Evolutionary conservation across 2,329 filamentous ascomycete genomes (phyloP).

Genomic region (Stagonosporopsis chrysanthemi): DNA sequence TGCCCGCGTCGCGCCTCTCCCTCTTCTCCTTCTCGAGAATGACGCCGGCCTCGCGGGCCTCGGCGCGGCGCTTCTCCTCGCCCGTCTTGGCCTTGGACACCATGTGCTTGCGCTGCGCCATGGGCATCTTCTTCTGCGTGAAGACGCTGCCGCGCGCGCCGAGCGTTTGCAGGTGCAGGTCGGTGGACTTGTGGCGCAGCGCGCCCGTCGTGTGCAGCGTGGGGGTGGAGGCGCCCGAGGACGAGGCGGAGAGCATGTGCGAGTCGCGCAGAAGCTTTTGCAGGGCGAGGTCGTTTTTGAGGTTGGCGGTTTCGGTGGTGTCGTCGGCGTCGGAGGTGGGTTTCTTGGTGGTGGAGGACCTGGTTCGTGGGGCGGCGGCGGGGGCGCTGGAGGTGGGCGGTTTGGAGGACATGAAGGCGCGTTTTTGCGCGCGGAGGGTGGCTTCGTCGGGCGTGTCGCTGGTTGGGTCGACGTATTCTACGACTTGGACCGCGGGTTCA

Average conservation of each 20-base stretch:
- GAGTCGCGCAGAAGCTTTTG: constrained; percentile 92
- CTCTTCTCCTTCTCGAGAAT: constrained; percentile 72
- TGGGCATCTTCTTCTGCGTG: constrained; percentile 86
- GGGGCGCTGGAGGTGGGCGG: constrained; percentile 54
- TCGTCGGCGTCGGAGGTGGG: constrained; percentile 51
- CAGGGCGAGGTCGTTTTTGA: constrained; percentile 91
- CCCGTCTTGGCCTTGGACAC: constrained; percentile 67
- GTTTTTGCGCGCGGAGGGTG: constrained; percentile 67
- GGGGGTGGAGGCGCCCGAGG: constrained; percentile 53
- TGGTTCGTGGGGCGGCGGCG: constrained; percentile 19
- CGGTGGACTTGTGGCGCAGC: constrained; percentile 80
- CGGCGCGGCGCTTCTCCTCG: constrained; percentile 75
- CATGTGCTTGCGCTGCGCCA: constrained; percentile 87
- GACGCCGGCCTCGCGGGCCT: constrained; percentile 90
- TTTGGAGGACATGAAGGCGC: constrained; percentile 75
- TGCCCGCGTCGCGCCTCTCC: constrained; percentile 57
- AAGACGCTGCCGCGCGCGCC: constrained; percentile 80
- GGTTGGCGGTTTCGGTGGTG: constrained; percentile 67
- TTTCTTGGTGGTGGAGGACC: constrained; percentile 23
- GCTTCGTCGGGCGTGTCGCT: constrained; percentile 26
- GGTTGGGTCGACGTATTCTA: constrained; percentile 50
- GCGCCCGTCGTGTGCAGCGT: constrained; percentile 64
- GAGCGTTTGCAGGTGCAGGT: constrained; percentile 81
- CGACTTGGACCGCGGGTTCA: constrained; percentile 47
- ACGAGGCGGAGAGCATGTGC: constrained; percentile 74